Evolutionary conservation across 257 asterid species (phyloP).

Genomic region (Knoxia roxburghii): DNA sequence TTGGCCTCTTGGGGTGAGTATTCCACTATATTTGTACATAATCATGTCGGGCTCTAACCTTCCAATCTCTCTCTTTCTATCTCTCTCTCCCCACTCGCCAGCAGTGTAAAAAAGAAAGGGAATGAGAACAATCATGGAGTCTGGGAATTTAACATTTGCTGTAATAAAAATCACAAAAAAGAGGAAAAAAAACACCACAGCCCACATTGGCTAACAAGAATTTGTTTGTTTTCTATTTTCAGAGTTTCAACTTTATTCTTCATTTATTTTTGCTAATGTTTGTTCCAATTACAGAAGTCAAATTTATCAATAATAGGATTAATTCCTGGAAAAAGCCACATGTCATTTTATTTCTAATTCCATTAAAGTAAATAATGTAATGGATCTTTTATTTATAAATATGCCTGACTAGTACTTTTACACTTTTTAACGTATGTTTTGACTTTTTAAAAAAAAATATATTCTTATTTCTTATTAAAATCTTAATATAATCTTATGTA

Average conservation of each 20-base stretch:
- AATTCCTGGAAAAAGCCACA: too few relatives aligned
- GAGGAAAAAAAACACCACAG: background rate
- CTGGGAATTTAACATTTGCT: background rate
- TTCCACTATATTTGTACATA: conserved; percentile 17
- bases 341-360: too few relatives aligned
- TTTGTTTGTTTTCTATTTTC: background rate
- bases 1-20: conserved; percentile 3
- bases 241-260: background rate
- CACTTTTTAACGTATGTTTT: too few relatives aligned
- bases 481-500: too few relatives aligned
- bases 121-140: conserved; percentile 15
- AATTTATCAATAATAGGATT: too few relatives aligned
- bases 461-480: too few relatives aligned
- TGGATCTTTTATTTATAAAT: too few relatives aligned
- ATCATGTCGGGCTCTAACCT: conserved; percentile 12
- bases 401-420: too few relatives aligned
- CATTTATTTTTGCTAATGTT: too few relatives aligned
- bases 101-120: conserved; percentile 11
- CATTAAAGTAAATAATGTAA: too few relatives aligned
- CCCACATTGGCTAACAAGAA: conserved; percentile 4
- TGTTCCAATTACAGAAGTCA: too few relatives aligned
- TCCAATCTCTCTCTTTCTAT: conserved; percentile 10
- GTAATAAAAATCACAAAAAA: background rate
- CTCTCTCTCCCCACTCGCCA: background rate
- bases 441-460: too few relatives aligned